These are phyloP conservation scores for Prinsepia uniflora DNA, from an alignment of 306 rosid genomes.

Conservation along the genomic window DNA sequence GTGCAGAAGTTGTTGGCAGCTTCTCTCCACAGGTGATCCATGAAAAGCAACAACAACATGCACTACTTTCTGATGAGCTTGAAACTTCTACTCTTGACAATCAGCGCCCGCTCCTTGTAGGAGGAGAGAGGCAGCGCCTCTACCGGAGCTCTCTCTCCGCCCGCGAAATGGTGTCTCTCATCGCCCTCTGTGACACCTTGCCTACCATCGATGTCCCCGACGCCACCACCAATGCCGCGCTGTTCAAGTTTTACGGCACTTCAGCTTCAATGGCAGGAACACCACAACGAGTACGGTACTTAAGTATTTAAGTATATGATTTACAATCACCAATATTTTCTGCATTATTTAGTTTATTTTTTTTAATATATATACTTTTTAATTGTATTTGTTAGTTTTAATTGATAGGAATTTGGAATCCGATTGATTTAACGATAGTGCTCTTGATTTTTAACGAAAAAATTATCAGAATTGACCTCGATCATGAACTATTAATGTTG, in stretches of 20 bases:
- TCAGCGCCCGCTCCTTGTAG: constrained; percentile 20
- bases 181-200: constrained; percentile 58
- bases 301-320: neutral
- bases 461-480: no score
- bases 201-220: constrained; percentile 40
- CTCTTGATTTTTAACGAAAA: no score
- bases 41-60: neutral
- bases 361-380: no score
- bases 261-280: constrained; percentile 69
- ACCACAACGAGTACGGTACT: constrained; percentile 47
- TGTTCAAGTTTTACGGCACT: constrained; percentile 34
- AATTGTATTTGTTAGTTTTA: no score
- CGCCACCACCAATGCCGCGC: constrained; percentile 23
- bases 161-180: constrained; percentile 51
- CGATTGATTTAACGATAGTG: no score
- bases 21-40: neutral
- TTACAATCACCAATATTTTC: neutral
- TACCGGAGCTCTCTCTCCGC: constrained; percentile 40
- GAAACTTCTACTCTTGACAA: constrained; percentile 15
- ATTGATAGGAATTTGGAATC: no score
- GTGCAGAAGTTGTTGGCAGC: neutral
- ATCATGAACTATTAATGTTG: no score
- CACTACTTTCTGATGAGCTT: constrained; percentile 16
- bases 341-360: no score
- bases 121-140: constrained; percentile 21